Percentiles rank a stretch among this genome's conserved stretches.
Conservation (phyloP, 2,329 filamentous ascomycete genomes). For the Xylariaceae sp. region DNA sequence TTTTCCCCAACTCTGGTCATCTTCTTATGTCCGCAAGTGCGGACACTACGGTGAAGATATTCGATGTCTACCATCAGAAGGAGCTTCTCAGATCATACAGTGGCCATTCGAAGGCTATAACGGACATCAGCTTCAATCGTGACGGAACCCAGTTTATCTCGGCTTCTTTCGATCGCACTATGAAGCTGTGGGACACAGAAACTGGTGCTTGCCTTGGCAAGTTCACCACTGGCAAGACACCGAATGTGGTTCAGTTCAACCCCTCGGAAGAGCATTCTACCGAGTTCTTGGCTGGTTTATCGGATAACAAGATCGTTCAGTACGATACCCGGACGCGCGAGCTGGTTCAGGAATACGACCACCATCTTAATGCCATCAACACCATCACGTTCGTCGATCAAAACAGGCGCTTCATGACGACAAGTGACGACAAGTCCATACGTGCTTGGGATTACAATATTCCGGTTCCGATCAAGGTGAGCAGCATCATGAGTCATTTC, state of each 20-base stretch:
- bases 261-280: constrained; percentile 69
- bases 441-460: constrained; percentile 98
- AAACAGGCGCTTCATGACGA: constrained; percentile 93
- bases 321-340: constrained; percentile 80
- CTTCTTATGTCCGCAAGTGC: constrained; percentile 84
- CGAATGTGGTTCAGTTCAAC: constrained; percentile 92
- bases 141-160: constrained; percentile 82
- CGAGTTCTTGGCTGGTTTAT: constrained; percentile 95
- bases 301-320: constrained; percentile 97
- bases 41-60: constrained; percentile 86
- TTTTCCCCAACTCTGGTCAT: constrained; percentile 85
- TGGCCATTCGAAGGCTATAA: constrained; percentile 84
- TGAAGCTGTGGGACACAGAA: constrained; percentile 98
- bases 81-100: constrained; percentile 87
- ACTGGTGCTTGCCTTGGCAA: constrained; percentile 82
- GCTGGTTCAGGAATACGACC: constrained; percentile 94
- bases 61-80: constrained; percentile 86
- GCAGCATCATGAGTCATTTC: not conserved
- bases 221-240: constrained; percentile 91
- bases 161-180: constrained; percentile 87
- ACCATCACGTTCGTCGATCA: constrained; percentile 96
- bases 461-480: constrained; percentile 77
- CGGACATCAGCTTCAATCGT: constrained; percentile 81
- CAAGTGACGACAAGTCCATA: constrained; percentile 92
- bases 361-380: constrained; percentile 96